phyloP scores from a whole-genome alignment of 768 basidiomycete species.

The Cystobasidium onofrii region DNA sequence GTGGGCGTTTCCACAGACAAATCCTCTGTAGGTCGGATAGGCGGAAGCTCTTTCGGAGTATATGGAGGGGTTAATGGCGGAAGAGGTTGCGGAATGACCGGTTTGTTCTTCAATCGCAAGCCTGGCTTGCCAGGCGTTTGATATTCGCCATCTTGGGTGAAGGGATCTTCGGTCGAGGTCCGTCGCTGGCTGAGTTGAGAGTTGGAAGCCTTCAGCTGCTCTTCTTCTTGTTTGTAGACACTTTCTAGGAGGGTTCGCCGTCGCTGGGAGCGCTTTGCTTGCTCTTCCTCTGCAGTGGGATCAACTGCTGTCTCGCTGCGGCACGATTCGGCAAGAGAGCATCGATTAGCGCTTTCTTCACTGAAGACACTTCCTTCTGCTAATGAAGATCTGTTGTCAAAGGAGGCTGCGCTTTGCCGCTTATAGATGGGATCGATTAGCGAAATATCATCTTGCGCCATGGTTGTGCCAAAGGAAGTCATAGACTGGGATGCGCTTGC shows the following conservation, averaged over 20 bases:
- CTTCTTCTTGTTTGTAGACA: slow-evolving; percentile 17
- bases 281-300: slow-evolving; percentile 6
- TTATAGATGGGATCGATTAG: slow-evolving; percentile 7
- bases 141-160: background rate
- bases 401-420: too few relatives aligned
- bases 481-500: background rate
- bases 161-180: background rate
- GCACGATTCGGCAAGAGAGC: background rate
- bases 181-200: background rate
- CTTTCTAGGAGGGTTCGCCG: slow-evolving; percentile 9
- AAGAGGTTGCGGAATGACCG: background rate
- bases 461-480: background rate
- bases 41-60: background rate
- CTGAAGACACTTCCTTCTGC: background rate
- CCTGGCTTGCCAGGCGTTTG: too few relatives aligned
- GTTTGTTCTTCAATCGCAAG: background rate
- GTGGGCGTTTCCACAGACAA: background rate
- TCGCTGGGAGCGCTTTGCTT: slow-evolving; percentile 3
- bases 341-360: background rate
- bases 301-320: slow-evolving; percentile 12
- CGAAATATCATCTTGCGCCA: background rate
- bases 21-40: background rate
- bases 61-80: background rate
- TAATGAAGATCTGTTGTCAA: too few relatives aligned
- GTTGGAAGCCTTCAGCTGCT: background rate